Percentiles rank a stretch among this genome's conserved stretches.
Evolutionary conservation across 2,329 filamentous ascomycete genomes (phyloP).

Genomic region (Massarina eburnea): DNA sequence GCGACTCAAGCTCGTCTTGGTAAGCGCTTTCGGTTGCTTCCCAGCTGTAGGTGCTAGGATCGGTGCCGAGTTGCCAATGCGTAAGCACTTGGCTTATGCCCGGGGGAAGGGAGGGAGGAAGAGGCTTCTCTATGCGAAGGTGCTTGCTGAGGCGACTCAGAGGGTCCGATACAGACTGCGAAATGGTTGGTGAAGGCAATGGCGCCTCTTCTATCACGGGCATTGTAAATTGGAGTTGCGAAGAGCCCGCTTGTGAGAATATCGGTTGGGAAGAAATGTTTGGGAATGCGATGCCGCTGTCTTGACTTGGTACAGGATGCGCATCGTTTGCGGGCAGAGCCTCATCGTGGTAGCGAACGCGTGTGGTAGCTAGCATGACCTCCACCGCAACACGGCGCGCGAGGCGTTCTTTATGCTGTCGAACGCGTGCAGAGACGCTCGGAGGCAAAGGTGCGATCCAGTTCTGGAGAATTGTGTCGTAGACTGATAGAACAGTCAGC

Average conservation of each 20-base stretch:
- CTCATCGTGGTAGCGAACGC: conserved; percentile 13
- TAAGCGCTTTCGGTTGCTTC: conserved; percentile 31
- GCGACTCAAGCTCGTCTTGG: conserved; percentile 29
- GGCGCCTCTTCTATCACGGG: conserved; percentile 12
- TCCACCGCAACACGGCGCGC: conserved; percentile 41
- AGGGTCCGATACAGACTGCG: conserved; percentile 11
- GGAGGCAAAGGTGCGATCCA: conserved; percentile 35
- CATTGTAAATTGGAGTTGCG: conserved; percentile 8
- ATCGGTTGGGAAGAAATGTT: conserved; percentile 20
- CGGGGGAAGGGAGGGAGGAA: conserved; percentile 26
- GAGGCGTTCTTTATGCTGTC: conserved; percentile 34
- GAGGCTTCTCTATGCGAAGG: conserved; percentile 35
- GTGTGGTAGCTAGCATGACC: conserved; percentile 38
- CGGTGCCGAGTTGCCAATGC: conserved; percentile 45
- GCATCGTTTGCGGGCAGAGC: conserved; percentile 9
- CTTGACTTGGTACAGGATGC: conserved; percentile 12
- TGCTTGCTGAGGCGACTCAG: conserved; percentile 40
- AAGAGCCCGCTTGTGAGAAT: conserved; percentile 2
- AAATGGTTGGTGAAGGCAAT: background rate
- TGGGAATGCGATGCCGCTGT: conserved; percentile 18
- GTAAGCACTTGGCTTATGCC: conserved; percentile 41
- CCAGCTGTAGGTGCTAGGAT: conserved; percentile 47
- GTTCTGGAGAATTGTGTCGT: conserved; percentile 33
- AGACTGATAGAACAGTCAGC: conserved; percentile 26
- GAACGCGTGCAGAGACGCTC: conserved; percentile 23